Percentiles rank a stretch among this genome's conserved stretches.
phyloP scores from a whole-genome alignment of 306 rosid genomes.

The Castanea sativa region DNA sequence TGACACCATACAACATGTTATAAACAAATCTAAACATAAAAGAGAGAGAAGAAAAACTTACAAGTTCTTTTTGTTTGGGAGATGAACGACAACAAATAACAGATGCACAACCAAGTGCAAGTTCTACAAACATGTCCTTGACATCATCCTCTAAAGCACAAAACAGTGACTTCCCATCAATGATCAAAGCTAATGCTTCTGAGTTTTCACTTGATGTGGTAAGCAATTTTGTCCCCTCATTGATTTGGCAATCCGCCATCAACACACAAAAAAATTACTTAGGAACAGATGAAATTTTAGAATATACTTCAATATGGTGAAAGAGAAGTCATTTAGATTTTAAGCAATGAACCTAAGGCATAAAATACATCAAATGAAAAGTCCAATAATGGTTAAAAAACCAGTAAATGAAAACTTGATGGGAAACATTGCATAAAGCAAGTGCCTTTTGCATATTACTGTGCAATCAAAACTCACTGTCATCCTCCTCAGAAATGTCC shows the following conservation, averaged over 20 bases:
- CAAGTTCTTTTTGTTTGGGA: slow-evolving; percentile 98
- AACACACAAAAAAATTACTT: no score
- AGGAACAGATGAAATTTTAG: no score
- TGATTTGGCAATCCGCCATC: slow-evolving; percentile 43
- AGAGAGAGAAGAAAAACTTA: slow-evolving; percentile 29
- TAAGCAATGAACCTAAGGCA: not conserved
- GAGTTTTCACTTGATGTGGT: slow-evolving; percentile 33
- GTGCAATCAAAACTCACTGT: slow-evolving; percentile 49
- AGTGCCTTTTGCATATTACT: not conserved
- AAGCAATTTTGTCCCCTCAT: slow-evolving; percentile 53
- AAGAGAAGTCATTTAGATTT: no score
- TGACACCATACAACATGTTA: no score
- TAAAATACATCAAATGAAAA: not conserved
- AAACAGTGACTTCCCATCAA: slow-evolving; percentile 92
- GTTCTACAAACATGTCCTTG: slow-evolving; percentile 75
- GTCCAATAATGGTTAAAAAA: not conserved
- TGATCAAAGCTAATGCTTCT: slow-evolving; percentile 85
- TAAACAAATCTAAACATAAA: not conserved
- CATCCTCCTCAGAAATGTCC: slow-evolving; percentile 59
- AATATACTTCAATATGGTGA: no score
- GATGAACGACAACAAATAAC: slow-evolving; percentile 98
- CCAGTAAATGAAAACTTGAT: slow-evolving; percentile 7
- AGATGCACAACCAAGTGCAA: slow-evolving; percentile 92
- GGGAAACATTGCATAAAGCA: not conserved
- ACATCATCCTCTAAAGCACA: slow-evolving; percentile 81